Evolutionary conservation across 768 basidiomycete genomes (phyloP), one percentile per base, ranked within the genome.

Genomic region (Boletales sp.): DNA sequence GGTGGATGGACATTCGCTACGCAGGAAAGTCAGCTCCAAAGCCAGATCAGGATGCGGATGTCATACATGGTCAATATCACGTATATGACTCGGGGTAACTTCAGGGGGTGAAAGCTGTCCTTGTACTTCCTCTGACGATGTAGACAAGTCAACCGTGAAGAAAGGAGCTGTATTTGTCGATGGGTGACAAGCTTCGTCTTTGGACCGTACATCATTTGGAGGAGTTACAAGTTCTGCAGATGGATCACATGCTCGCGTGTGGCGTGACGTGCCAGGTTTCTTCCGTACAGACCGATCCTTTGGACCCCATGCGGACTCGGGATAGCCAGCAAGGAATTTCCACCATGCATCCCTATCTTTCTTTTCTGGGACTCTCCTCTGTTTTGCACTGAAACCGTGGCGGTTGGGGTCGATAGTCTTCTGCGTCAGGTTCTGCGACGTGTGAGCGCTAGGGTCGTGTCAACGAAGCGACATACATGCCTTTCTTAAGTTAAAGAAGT

Each of bases 281-380:
- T 58, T 58, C 27, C 47, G 49, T 32, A 36, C 40, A 9, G 50
- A 44, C 17, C 40, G 60, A 45, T 46, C 59, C 35, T 45, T 64
- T 18, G 78, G 74, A 60, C 76, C 77, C 88, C 88, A 90, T 37
- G 78, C 81, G 30, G 75, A 73, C 60, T 81, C 79, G n/a, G 86
- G 82, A 55, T 73, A 72, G 31, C 88, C 90, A 40, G 80, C 71
- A 6, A 92, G 67, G 55, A 83, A 92, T 14, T 77, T 76, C 90
- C 90, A 91, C 90, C 90, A 92, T 15, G 73, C 67, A 54, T 88
- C 85, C 48, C 90, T 76, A 51, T 87, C 82, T 60, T 78, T 83
- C 62, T 77, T 84, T 43, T 86, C 83, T 21, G 89, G 89, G 52
- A 89, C 76, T 37, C 75, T 49, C 53, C 69, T 76, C 14, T 52